phyloP scores from a whole-genome alignment of 257 asterid genomes.

The Ehretia macrophylla region DNA sequence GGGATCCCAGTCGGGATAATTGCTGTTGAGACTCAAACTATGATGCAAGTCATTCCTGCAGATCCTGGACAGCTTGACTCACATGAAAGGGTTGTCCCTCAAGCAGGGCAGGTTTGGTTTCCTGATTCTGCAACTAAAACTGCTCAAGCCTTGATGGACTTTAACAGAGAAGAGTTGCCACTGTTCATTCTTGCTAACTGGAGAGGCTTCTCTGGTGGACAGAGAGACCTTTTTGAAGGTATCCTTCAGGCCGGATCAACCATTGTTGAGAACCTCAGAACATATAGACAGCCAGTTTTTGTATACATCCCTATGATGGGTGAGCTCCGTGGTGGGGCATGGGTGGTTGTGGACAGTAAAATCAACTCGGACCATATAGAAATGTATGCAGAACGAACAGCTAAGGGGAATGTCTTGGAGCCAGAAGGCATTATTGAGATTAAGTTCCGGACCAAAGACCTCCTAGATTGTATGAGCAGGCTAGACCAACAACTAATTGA shows the following conservation, averaged over 20 bases:
- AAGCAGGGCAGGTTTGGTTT: constrained; percentile 99
- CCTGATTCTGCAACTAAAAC: constrained; percentile 95
- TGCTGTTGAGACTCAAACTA: constrained; percentile 94
- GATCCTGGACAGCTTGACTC: constrained; percentile 98
- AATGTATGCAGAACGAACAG: constrained; percentile 85
- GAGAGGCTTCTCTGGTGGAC: constrained; percentile 99
- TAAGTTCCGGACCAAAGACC: constrained; percentile 73
- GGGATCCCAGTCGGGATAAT: constrained; percentile 95
- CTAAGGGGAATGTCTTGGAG: constrained; percentile 93
- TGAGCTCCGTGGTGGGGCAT: constrained; percentile 99
- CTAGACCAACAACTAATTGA: constrained; percentile 65
- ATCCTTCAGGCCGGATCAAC: constrained; percentile 96
- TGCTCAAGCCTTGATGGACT: constrained; percentile 94
- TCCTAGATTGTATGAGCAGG: constrained; percentile 90
- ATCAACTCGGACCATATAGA: constrained; percentile 89
- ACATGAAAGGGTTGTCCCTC: constrained; percentile 89
- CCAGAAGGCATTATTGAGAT: constrained; percentile 93
- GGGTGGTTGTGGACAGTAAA: constrained; percentile 95
- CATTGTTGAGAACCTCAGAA: constrained; percentile 87
- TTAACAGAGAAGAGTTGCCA: constrained; percentile 79
- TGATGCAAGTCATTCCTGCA: constrained; percentile 97
- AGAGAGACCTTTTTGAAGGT: constrained; percentile 96
- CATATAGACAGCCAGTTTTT: constrained; percentile 80
- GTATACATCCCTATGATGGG: constrained; percentile 91
- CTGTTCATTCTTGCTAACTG: constrained; percentile 96